Evolutionary conservation across 257 asterid species (phyloP).

Genomic region (Scutellaria minor): DNA sequence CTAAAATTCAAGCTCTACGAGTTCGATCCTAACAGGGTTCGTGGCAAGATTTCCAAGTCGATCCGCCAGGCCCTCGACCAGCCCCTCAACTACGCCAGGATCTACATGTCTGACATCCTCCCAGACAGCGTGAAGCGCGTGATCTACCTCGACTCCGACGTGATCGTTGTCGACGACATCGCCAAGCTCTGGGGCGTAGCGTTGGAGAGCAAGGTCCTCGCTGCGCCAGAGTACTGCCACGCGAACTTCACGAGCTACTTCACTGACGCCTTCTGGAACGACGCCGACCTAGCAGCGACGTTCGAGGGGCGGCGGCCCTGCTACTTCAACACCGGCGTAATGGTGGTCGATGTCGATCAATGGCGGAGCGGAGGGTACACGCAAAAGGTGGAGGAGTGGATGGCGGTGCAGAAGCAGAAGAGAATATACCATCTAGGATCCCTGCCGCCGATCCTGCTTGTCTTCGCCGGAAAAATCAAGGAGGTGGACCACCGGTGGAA

Average conservation of each 20-base stretch:
- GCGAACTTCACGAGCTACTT: conserved; percentile 76
- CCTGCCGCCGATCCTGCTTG: conserved; percentile 74
- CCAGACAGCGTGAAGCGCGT: conserved; percentile 58
- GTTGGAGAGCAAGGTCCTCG: conserved; percentile 59
- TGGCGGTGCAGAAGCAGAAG: conserved; percentile 70
- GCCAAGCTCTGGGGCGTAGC: conserved; percentile 75
- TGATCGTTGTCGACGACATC: conserved; percentile 78
- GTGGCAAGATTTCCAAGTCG: conserved; percentile 73
- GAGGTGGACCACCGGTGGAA: conserved; percentile 83
- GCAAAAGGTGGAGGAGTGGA: conserved; percentile 76
- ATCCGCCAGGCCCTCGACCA: conserved; percentile 81
- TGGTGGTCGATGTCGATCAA: conserved; percentile 71
- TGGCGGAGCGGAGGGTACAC: conserved; percentile 83
- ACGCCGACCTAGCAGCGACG: conserved; percentile 41
- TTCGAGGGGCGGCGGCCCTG: conserved; percentile 69
- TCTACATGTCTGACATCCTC: conserved; percentile 71
- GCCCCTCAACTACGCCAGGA: conserved; percentile 80
- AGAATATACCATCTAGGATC: conserved; percentile 78
- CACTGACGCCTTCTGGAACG: conserved; percentile 68
- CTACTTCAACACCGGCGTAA: conserved; percentile 86
- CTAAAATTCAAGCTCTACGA: conserved; percentile 61
- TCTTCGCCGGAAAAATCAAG: conserved; percentile 73
- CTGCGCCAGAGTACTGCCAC: conserved; percentile 83
- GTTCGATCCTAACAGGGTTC: conserved; percentile 63
- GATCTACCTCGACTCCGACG: conserved; percentile 73